Base-by-base conservation (phyloP, 805 yeast species). In the Myxozyma udenii region DNA sequence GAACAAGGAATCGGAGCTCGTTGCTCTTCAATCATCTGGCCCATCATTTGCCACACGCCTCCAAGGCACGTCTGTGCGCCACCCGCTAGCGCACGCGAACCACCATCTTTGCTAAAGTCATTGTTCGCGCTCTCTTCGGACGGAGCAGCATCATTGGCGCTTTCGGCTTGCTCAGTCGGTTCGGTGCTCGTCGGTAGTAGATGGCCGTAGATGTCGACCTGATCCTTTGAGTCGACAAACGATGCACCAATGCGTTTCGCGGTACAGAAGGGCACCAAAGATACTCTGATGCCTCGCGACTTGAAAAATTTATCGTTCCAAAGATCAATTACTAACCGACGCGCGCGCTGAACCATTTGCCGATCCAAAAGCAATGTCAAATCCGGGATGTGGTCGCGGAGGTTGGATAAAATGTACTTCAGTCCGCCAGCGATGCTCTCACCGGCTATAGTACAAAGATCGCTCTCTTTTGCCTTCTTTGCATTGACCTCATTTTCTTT, bases 1-100 rank as follows among this genome's bases (percentile, higher is more conserved):
- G 37, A 36, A 14, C 33, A 25, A 30, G 51, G 51, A 16, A 47
- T 28, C 19, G 45, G 51, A 46, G 41, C 46, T 16, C 30, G 22
- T 5, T 47, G 25, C 21, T 41, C 42, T 19, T 47, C 51, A 7
- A 21, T 37, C 21, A 47, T 37, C 23, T 25, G 35, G 22, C 41
- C 6, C 28, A 47, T 28, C 42, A 33, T 25, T 19, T 38, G 36
- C 36, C 45, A 25, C n/a, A 41, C 18, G 3, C 32, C 30, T 3
- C 50, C 45, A 5, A 46, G 28, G n/a, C 14, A 32, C 43, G 19
- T 35, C 18, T 14, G 18, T 38, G n/a, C 16, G 25, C 14, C 16
- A 18, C 45, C 7, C 40, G 30, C 28, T 21, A 19, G 37, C 37
- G 23, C 14, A 11, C 25, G 5, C 41, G 41, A 12, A 4, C 23